Evolutionary conservation across 1,139 yeast species (phyloP), one percentile per base, ranked within the genome.

Genomic region (Geotrichum reessii): DNA sequence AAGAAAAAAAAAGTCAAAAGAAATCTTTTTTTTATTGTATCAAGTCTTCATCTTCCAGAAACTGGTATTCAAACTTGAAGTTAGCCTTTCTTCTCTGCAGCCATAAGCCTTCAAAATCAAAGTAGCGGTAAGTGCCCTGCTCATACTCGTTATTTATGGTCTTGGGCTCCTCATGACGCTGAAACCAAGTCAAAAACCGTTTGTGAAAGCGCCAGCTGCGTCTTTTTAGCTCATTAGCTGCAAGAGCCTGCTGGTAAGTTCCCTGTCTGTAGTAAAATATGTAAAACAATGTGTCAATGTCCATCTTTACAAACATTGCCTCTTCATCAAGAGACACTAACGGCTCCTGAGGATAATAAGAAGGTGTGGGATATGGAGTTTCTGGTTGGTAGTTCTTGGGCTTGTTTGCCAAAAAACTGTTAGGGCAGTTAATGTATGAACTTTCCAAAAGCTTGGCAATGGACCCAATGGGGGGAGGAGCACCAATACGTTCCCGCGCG

Each of bases 81-180:
- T 81, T 81, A 25, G 88, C 86, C 72, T 83, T 87, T 67, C 95
- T 83, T 67, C 95, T 82, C 55, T 88, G 86, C 66, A 86, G 77
- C 98, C 99, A 93, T 47, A 89, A 82, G 65, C 87, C 90, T 71
- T 89, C 95, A 71, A 85, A 88, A 73, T 93, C 99, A 73, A 93
- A 93, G 73, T 87, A 89, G 79, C 93, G 86, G 64, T 85, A 82
- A 14, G 81, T 78, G 56, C 79, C 85, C 72, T 78, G 81, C 63
- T 77, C 82, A 55, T 68, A 76, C 60, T 73, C 79, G 56, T 71
- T 72, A 52, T 76, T 70, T 74, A 74, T 76, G 49, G 74, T 69
- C 64, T 78, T 78, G 46, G 86, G 84, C 65, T 80, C 78, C 68
- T 82, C 82, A 69, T 85, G 78, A 66, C 85, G 78, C 63, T 79